phyloP scores from a whole-genome alignment of 1,139 yeast species.

The Insectozyma bohioensis region DNA sequence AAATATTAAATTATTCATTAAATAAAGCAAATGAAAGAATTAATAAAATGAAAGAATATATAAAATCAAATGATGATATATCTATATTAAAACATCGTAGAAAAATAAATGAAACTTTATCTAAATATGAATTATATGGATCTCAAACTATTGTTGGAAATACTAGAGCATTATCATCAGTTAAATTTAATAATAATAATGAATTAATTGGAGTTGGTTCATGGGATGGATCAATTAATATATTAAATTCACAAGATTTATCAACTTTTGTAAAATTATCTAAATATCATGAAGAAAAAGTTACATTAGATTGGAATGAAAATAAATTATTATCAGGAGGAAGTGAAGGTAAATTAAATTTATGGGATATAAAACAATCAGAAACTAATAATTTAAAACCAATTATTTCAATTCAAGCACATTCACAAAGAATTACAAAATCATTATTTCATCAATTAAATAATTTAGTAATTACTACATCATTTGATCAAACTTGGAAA shows the following conservation, averaged over 20 bases:
- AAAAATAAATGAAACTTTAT: conserved; percentile 34
- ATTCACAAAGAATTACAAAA: conserved; percentile 60
- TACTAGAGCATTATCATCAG: conserved; percentile 66
- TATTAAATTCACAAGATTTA: conserved; percentile 39
- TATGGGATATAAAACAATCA: conserved; percentile 38
- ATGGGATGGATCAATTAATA: conserved; percentile 72
- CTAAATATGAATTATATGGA: conserved; percentile 52
- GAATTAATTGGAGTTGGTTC: conserved; percentile 63
- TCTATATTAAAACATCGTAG: conserved; percentile 47
- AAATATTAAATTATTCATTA: conserved; percentile 54
- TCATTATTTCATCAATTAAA: conserved; percentile 66
- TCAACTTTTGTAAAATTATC: conserved; percentile 12
- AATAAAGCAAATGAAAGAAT: conserved; percentile 44
- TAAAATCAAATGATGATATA: conserved; percentile 20
- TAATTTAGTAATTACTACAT: conserved; percentile 60
- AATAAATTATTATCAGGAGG: conserved; percentile 55
- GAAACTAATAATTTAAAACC: conserved; percentile 17
- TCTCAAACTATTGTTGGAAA: conserved; percentile 63
- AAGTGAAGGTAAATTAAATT: conserved; percentile 54
- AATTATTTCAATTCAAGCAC: conserved; percentile 29
- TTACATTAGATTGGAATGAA: conserved; percentile 66
- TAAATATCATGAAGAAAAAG: conserved; percentile 53
- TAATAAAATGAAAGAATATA: conserved; percentile 19
- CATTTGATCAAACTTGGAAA: conserved; percentile 88
- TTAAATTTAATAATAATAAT: conserved; percentile 43